Evolutionary conservation across 441 rosid species (phyloP).

Genomic region (Daphne laureola): DNA sequence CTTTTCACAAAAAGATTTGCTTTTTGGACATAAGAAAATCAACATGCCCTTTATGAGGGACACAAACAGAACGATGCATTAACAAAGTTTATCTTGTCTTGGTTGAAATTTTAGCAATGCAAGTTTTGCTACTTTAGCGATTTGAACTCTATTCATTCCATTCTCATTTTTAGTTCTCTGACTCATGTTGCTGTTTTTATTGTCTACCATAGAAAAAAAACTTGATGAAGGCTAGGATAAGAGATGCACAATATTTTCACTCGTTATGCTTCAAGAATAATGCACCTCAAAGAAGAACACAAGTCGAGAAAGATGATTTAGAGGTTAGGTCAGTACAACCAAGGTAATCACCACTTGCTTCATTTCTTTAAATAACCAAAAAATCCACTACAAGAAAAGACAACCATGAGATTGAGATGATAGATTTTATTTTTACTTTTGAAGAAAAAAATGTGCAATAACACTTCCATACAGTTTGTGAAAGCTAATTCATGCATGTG

Average conservation of each 20-base stretch:
- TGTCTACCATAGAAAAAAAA: not conserved
- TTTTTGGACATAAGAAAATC: conserved; percentile 25
- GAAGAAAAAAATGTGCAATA: conserved; percentile 8
- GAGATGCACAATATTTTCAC: not conserved
- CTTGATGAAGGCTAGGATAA: not conserved
- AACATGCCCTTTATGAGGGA: conserved; percentile 20
- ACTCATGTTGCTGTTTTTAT: not conserved
- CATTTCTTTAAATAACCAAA: conserved; percentile 34
- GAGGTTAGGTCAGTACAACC: conserved; percentile 40
- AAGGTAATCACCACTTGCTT: conserved; percentile 52
- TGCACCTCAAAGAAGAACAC: conserved; percentile 18
- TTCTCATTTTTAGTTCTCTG: too few relatives aligned
- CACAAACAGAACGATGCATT: conserved; percentile 45
- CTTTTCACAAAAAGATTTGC: conserved; percentile 28
- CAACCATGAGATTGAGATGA: conserved; percentile 6
- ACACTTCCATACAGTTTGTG: not conserved
- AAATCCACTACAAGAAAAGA: conserved; percentile 17
- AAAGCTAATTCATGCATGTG: too few relatives aligned
- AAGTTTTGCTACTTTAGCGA: too few relatives aligned
- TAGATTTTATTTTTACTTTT: not conserved
- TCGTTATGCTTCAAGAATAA: conserved; percentile 25
- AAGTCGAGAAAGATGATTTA: conserved; percentile 22
- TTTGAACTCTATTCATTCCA: too few relatives aligned
- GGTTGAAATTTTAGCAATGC: too few relatives aligned
- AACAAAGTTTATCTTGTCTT: too few relatives aligned